Base-by-base conservation (phyloP, 352 stramenopile genomes). In the Pythium vanterpoolii region DNA sequence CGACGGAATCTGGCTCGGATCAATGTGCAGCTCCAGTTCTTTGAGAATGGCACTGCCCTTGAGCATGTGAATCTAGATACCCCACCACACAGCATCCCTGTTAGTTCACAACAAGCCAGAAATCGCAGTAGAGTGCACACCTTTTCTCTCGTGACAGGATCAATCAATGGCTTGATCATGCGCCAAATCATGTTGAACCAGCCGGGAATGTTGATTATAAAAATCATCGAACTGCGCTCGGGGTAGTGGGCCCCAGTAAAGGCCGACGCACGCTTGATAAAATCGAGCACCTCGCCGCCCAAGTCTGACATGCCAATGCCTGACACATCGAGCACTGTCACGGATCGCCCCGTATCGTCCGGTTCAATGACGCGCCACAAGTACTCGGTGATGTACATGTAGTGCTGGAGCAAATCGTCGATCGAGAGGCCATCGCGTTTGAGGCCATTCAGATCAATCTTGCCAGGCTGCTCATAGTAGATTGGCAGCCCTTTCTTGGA, bases 151-250 rank as follows among this genome's bases (percentile, higher is more conserved):
- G 95, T 98, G 10, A 95, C 92, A 27, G 96, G 92, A 55, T 97
- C 83, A 54, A 98, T 87, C 39, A 98, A 56, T 21, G 95, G 93
- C 73, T 96, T 96, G 47, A 98, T 84, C 56, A 98, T 84, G 48
- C 90, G 91, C 79, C 95, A 98, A 40, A 98, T 82, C 61, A 91
- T 90, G 71, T 95, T 89, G 71, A 98, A 97, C 95, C 95, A 98
- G 49, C 80, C 86, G 0, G 95, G 95, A 28, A 97, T 95, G 78
- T 98, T 98, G 54, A 98, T 87, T 47, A 98, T 87, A 43, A 98
- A 92, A 60, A 97, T 98, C 60, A 96, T 92, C 50, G 95, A 89
- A 43, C 88, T 96, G 31, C 95, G 80, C 66, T 97, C 89, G 6
- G 93, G 95, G 74, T 98, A 98, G 70, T 98, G 90, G 5, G 81